A percentile compares a stretch with the other conserved stretches of the same genome.
Evolutionary conservation across 768 basidiomycete species (phyloP).

Genomic region (Brasilioporus rufonigricans): DNA sequence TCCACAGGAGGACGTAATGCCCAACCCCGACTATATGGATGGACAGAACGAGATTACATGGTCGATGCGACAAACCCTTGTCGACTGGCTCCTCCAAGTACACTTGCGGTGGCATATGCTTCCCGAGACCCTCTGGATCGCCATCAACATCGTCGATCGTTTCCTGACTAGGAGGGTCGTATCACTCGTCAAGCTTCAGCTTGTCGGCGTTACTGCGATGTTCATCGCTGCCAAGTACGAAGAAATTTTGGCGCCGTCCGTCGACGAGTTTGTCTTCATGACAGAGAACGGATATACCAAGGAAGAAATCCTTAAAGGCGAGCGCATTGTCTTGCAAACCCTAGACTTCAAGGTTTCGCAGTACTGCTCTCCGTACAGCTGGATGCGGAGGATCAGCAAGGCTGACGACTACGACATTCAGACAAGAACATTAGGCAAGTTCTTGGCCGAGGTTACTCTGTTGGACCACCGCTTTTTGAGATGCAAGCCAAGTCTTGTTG

Average conservation of each 20-base stretch:
- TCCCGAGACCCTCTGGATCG: slow-evolving; percentile 98
- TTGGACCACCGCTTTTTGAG: slow-evolving; percentile 91
- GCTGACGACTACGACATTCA: slow-evolving; percentile 99
- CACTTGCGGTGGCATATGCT: slow-evolving; percentile 99
- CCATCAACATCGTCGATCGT: slow-evolving; percentile 93
- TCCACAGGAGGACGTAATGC: slow-evolving; percentile 78
- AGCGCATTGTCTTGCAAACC: slow-evolving; percentile 92
- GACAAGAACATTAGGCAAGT: slow-evolving; percentile 95
- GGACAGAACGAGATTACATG: slow-evolving; percentile 90
- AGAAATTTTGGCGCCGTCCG: slow-evolving; percentile 94
- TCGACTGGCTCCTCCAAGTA: slow-evolving; percentile 98
- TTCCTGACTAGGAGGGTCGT: slow-evolving; percentile 89
- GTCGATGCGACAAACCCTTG: slow-evolving; percentile 93
- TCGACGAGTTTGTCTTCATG: slow-evolving; percentile 99
- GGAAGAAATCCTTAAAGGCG: slow-evolving; percentile 98
- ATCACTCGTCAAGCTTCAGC: slow-evolving; percentile 85
- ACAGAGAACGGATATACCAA: slow-evolving; percentile 91
- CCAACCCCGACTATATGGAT: slow-evolving; percentile 90
- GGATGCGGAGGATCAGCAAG: slow-evolving; percentile 98
- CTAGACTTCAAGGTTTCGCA: slow-evolving; percentile 94
- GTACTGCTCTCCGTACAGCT: slow-evolving; percentile 98
- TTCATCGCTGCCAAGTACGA: slow-evolving; percentile 99
- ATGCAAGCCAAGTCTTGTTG: slow-evolving; percentile 90
- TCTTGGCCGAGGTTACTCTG: slow-evolving; percentile 93
- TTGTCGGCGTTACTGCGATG: slow-evolving; percentile 98